These are phyloP conservation scores for Solanum etuberosum DNA, from an alignment of 257 asterid species.

Conservation along the genomic window DNA sequence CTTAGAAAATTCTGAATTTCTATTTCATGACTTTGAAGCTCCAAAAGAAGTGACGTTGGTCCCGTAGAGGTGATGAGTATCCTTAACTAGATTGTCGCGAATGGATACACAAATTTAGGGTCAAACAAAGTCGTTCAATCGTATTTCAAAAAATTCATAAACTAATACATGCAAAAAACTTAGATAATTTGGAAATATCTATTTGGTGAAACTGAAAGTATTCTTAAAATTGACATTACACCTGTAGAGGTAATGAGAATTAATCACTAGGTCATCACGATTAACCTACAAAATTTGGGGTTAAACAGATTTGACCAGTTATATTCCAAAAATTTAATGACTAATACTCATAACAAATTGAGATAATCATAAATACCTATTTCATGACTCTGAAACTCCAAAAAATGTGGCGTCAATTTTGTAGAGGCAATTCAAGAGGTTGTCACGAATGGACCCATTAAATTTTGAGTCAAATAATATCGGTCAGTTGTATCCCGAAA, in stretches of 20 bases:
- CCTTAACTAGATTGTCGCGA: too few relatives aligned
- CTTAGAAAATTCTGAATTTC: too few relatives aligned
- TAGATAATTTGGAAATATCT: not conserved
- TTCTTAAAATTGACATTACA: too few relatives aligned
- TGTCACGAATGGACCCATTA: too few relatives aligned
- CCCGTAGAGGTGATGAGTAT: too few relatives aligned
- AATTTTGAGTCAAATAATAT: too few relatives aligned
- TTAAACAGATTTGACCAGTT: not conserved
- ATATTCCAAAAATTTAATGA: not conserved
- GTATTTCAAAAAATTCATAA: too few relatives aligned
- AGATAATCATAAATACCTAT: not conserved
- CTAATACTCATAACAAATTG: not conserved
- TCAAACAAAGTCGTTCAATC: too few relatives aligned
- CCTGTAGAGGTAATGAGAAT: not conserved
- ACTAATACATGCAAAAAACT: too few relatives aligned
- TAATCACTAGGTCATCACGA: not conserved
- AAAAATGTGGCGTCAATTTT: not conserved
- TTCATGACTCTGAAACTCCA: not conserved
- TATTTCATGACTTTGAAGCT: not conserved
- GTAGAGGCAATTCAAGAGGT: not conserved
- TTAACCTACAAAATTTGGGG: not conserved
- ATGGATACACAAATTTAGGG: too few relatives aligned
- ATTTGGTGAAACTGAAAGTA: not conserved
- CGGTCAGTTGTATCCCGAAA: too few relatives aligned
- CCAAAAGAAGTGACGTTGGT: not conserved